Base-by-base conservation (phyloP, 805 yeast genomes). In the Starmerella apicola region DNA sequence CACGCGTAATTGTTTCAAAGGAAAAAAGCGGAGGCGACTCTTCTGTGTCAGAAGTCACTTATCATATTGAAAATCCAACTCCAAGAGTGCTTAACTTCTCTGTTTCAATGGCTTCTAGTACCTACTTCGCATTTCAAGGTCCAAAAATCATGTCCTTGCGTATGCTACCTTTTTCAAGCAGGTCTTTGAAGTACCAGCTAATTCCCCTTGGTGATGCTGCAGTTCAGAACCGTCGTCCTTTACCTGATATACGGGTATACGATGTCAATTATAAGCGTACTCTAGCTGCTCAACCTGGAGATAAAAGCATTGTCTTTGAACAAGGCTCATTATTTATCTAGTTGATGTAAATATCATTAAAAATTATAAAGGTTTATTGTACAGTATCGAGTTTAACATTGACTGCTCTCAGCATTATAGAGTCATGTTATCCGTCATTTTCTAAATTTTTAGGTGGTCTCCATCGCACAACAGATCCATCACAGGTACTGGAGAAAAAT, bases 61-160 rank as follows among this genome's bases (percentile, higher is more conserved):
- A 72, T 53, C 64, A 67, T 37, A 52, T 82, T 36, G 94, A 82
- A 53, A 82, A 82, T 52, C 85, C 93, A 12, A 78, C 93, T 0
- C 66, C 79, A 2, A 64, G 78, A 32, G 68, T 78, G 2, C 74
- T 83, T 47, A 73, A 74, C 9, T 83, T 80, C 49, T 59, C 76
- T 10, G 63, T 75, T 2, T 61, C 65, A 10, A 56, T 75, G 55
- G 58, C 59, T 3, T 44, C 64, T 1, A 61, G 65, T 32, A 61
- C 60, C 19, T 57, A 51, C 50, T 69, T 58, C 54, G 62, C 56
- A 30, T 64, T 46, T 43, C 64, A 50, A 53, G 73, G 56, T 15
- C 60, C 49, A 42, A 65, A 59, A 40, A 48, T 47, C 20, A 36
- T 46, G 27, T 49, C 55, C 13, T 41, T 58, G 8, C 68, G 80